phyloP scores from a whole-genome alignment of 2,329 filamentous ascomycete species.

The Exophiala sideris region DNA sequence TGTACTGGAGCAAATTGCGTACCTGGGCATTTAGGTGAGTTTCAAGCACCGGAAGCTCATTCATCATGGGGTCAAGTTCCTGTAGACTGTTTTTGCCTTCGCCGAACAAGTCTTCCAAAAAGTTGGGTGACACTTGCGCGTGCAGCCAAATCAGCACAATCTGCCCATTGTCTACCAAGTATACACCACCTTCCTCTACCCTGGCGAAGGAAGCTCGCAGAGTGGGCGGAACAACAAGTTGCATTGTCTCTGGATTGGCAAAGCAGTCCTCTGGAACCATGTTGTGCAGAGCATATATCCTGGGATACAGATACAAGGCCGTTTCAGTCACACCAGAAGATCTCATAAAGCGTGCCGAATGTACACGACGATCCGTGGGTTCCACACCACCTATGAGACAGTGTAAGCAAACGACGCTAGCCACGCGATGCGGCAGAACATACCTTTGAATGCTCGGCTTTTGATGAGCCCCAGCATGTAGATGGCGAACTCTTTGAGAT shows the following conservation, averaged over 20 bases:
- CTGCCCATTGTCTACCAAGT: slow-evolving; percentile 94
- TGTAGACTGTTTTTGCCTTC: slow-evolving; percentile 68
- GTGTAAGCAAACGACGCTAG: neutral
- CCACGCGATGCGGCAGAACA: neutral
- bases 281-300: slow-evolving; percentile 88
- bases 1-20: slow-evolving; percentile 85
- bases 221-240: slow-evolving; percentile 76
- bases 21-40: slow-evolving; percentile 94
- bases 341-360: slow-evolving; percentile 86
- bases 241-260: slow-evolving; percentile 78
- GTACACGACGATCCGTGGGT: slow-evolving; percentile 81
- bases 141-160: slow-evolving; percentile 90
- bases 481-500: slow-evolving; percentile 95
- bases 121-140: slow-evolving; percentile 83
- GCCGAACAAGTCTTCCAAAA: slow-evolving; percentile 87
- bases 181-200: slow-evolving; percentile 89
- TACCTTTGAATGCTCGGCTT: slow-evolving; percentile 81
- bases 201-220: slow-evolving; percentile 81
- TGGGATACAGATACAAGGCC: slow-evolving; percentile 88
- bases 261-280: slow-evolving; percentile 85
- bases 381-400: slow-evolving; percentile 66
- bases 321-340: slow-evolving; percentile 83
- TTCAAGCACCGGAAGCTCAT: slow-evolving; percentile 75
- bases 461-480: slow-evolving; percentile 89
- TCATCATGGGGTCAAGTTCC: slow-evolving; percentile 75